These are phyloP conservation scores for Mortierella sp. DNA, from an alignment of 371 early-diverging fungal species.

Conservation along the genomic window DNA sequence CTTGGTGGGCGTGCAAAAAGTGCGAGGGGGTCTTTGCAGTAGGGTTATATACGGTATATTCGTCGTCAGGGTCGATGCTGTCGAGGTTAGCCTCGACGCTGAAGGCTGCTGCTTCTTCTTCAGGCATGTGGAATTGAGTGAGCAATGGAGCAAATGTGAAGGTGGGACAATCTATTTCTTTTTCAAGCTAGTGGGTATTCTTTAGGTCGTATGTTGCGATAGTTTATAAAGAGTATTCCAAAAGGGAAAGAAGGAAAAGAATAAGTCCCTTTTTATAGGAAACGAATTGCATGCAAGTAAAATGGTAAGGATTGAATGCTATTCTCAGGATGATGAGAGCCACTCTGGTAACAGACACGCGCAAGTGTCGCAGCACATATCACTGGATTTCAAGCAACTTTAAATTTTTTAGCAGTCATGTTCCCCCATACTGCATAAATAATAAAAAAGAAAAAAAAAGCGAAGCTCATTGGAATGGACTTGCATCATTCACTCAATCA, in stretches of 20 bases:
- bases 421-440: not conserved
- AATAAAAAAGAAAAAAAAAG: conserved; percentile 1
- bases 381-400: conserved; percentile 13
- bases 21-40: conserved; percentile 38
- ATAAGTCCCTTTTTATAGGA: conserved; percentile 12
- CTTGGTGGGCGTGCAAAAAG: conserved; percentile 25
- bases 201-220: not conserved
- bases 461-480: conserved; percentile 9
- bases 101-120: conserved; percentile 18
- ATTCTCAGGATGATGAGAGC: conserved; percentile 3
- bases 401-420: not conserved
- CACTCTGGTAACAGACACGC: not conserved
- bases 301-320: not conserved
- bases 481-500: conserved; percentile 6
- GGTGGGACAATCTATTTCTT: not conserved
- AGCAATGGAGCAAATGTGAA: not conserved
- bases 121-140: conserved; percentile 10
- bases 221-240: not conserved
- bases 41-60: not conserved
- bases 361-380: conserved; percentile 30
- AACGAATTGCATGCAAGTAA: not conserved
- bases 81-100: conserved; percentile 40
- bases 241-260: not conserved
- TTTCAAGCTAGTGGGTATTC: not conserved
- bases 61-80: conserved; percentile 4